Base-by-base conservation (phyloP, 2,329 filamentous ascomycete species). In the Aspergillus sp. region DNA sequence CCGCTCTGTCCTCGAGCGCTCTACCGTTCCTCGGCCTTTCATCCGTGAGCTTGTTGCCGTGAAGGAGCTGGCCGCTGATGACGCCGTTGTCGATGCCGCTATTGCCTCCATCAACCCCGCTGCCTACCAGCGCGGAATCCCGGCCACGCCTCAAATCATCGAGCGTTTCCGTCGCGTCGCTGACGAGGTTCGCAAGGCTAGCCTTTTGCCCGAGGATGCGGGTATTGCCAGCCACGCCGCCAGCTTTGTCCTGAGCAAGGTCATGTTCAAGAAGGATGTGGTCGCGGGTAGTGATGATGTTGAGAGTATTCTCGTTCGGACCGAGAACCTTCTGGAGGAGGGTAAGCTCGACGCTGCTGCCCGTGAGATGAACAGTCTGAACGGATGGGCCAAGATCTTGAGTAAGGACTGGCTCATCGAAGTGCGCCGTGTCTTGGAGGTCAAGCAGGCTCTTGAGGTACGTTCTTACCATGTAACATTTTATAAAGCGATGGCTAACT, bases 161-260 rank as follows among this genome's bases (percentile, higher is more conserved):
- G 95, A 99, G 78, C 89, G 95, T 63, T 99, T 99, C 88, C 89
- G 95, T 49, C 90, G 92, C 54, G 95, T 99, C 16, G 91, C 95
- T 2, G 81, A 82, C 58, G 95, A 99, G 80, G 95, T 99, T 46
- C 87, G 95, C 75, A 99, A 99, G 82, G 95, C 95, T 20, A 90
- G 90, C 49, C 84, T 99, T 54, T 84, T 99, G 16, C 95, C 95
- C 14, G 93, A 96, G 65, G 90, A 97, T 71, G 95, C 95, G 0
- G 95, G 95, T 67, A 90, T 99, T 26, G 94, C 95, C 20, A 95
- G 90, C 70, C 95, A 99, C 75, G 92, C 94, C 3, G 94, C 92
- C 49, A 95, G 90, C 75, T 89, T 91, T 75, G 83, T 96, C 51
- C 82, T 99, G 69, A 96, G 91, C 82, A 96, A 96, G 80, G 84